A percentile compares a stretch with the other conserved stretches of the same genome.
Conservation (phyloP, 225 moss, liverwort and hornwort species). For the Rhytidiadelphus loreus region DNA sequence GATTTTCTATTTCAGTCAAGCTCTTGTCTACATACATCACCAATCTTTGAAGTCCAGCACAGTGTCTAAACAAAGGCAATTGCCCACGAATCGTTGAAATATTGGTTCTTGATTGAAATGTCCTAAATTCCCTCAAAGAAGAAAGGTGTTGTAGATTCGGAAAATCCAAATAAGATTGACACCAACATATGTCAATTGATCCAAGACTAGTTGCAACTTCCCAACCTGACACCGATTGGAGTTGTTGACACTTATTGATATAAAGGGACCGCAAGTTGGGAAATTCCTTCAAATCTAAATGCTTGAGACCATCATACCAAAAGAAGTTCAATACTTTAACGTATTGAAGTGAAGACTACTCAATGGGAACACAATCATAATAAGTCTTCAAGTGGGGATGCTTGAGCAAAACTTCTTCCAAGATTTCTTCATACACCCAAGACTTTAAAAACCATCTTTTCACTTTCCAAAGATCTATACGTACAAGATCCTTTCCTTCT, state of each 20-base stretch:
- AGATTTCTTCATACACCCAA: fast-evolving
- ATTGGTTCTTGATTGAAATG: fast-evolving
- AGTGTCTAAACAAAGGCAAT: neutral
- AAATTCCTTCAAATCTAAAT: neutral
- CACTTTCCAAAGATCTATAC: neutral
- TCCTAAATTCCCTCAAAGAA: neutral
- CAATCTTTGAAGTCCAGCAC: neutral
- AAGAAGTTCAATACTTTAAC: neutral
- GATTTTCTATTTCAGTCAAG: fast-evolving
- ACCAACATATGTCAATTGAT: fast-evolving
- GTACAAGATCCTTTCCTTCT: too few relatives aligned
- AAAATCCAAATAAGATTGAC: fast-evolving
- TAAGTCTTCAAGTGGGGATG: neutral
- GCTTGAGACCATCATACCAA: fast-evolving
- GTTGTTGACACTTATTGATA: fast-evolving
- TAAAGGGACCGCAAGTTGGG: fast-evolving
- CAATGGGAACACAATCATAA: neutral
- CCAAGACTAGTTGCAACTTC: neutral
- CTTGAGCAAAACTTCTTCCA: neutral
- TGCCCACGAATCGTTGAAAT: neutral
- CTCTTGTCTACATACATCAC: fast-evolving
- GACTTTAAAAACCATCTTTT: fast-evolving
- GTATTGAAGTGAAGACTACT: neutral
- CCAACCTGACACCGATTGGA: neutral
- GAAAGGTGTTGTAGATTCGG: neutral